phyloP scores from a whole-genome alignment of 1,139 yeast genomes.

The Arxiozyma slooffiae region DNA sequence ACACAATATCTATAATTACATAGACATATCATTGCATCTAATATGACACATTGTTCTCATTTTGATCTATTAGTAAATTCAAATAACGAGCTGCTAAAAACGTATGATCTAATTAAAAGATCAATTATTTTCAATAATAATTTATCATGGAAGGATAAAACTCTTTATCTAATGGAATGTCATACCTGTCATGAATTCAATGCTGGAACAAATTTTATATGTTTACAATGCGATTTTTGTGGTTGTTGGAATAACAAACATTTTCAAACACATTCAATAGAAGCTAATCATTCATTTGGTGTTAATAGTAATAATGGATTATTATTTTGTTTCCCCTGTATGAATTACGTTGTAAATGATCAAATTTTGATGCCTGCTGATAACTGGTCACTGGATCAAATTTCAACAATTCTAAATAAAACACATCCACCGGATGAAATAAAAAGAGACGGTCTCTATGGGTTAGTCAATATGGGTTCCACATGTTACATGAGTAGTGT shows the following conservation, averaged over 20 bases:
- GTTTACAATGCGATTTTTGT: slow-evolving; percentile 75
- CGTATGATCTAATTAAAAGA: slow-evolving; percentile 11
- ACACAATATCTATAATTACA: neutral
- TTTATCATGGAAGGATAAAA: slow-evolving; percentile 16
- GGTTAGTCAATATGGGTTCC: slow-evolving; percentile 88
- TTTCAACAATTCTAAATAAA: slow-evolving; percentile 28
- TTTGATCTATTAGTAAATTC: slow-evolving; percentile 21
- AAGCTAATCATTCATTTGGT: slow-evolving; percentile 64
- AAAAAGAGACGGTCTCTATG: slow-evolving; percentile 69
- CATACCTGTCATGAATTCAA: slow-evolving; percentile 29
- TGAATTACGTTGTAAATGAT: slow-evolving; percentile 53
- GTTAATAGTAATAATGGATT: slow-evolving; percentile 39
- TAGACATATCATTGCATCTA: neutral
- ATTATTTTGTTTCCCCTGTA: slow-evolving; percentile 69
- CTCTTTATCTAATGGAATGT: slow-evolving; percentile 21
- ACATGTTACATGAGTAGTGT: slow-evolving; percentile 94
- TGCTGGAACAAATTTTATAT: slow-evolving; percentile 48
- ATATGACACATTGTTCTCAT: slow-evolving; percentile 22
- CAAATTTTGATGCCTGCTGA: slow-evolving; percentile 14
- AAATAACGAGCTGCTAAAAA: slow-evolving; percentile 21
- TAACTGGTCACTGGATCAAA: slow-evolving; percentile 7
- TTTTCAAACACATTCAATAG: slow-evolving; percentile 51
- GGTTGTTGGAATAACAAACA: slow-evolving; percentile 61
- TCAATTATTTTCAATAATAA: slow-evolving; percentile 8
- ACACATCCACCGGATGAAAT: slow-evolving; percentile 45